Evolutionary conservation across 257 asterid species (phyloP).

Genomic region (Ligustrum vulgare): DNA sequence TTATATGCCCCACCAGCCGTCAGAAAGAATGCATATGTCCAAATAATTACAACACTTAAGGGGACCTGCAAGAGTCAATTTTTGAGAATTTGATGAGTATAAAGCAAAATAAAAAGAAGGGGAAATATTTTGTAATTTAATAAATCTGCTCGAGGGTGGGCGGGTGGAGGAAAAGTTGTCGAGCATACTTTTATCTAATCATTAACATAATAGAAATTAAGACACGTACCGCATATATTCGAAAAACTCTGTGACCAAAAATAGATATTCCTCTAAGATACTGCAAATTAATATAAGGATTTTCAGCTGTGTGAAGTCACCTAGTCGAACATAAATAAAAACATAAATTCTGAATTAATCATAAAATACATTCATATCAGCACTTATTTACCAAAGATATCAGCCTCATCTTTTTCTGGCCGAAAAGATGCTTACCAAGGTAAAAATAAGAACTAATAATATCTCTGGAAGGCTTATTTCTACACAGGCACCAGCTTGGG

Average conservation of each 20-base stretch:
- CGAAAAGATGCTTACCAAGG: constrained; percentile 65
- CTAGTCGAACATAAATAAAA: constrained; percentile 2
- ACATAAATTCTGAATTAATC: not conserved
- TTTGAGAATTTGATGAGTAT: constrained; percentile 21
- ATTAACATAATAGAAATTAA: not conserved
- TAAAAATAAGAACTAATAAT: constrained; percentile 74
- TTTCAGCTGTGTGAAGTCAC: not conserved
- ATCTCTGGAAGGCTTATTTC: constrained; percentile 92
- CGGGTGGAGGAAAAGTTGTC: not conserved
- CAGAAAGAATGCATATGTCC: constrained; percentile 93
- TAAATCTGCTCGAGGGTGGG: not conserved
- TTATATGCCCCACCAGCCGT: constrained; percentile 98
- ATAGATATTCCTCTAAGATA: constrained; percentile 78
- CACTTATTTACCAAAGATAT: not conserved
- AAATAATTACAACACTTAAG: constrained; percentile 73
- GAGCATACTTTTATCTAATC: not conserved
- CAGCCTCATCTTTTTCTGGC: not conserved
- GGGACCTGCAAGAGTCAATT: constrained; percentile 68
- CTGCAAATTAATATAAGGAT: constrained; percentile 41
- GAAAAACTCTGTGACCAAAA: constrained; percentile 77
- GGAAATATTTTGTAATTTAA: not conserved
- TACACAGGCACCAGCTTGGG: constrained; percentile 94
- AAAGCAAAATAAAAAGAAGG: not conserved
- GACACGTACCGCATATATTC: constrained; percentile 71
- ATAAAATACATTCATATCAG: not conserved